Conservation (phyloP, 2,329 filamentous ascomycete species). For the Endoconidiophora polonica region DNA sequence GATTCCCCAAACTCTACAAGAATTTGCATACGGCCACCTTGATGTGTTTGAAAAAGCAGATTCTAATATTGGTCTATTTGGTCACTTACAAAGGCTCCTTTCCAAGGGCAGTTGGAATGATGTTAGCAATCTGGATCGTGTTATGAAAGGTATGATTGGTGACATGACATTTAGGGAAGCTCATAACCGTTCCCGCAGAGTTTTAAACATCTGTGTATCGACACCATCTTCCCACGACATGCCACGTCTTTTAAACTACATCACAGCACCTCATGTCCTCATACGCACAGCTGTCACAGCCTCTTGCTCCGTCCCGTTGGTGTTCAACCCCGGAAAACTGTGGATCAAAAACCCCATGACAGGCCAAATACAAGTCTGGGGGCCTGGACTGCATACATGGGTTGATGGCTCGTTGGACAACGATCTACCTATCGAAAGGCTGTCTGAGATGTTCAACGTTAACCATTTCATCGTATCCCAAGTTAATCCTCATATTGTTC, state of each 20-base stretch:
- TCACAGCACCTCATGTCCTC: slow-evolving; percentile 84
- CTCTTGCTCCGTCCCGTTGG: slow-evolving; percentile 77
- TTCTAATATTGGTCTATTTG: slow-evolving; percentile 34
- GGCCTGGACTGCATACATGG: slow-evolving; percentile 68
- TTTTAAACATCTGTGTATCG: slow-evolving; percentile 88
- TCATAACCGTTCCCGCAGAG: slow-evolving; percentile 81
- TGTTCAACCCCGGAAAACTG: slow-evolving; percentile 65
- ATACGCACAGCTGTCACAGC: slow-evolving; percentile 96
- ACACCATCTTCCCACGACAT: slow-evolving; percentile 76
- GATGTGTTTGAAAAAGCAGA: slow-evolving; percentile 54
- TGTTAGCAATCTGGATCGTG: slow-evolving; percentile 61
- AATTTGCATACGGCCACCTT: slow-evolving; percentile 65
- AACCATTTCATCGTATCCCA: slow-evolving; percentile 97
- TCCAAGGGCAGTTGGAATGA: slow-evolving; percentile 78
- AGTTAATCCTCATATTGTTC: slow-evolving; percentile 85
- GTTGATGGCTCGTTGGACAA: slow-evolving; percentile 94
- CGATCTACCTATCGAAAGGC: slow-evolving; percentile 74
- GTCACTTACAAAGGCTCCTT: slow-evolving; percentile 54
- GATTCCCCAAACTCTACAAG: slow-evolving; percentile 49
- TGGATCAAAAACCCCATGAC: slow-evolving; percentile 75
- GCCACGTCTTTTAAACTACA: slow-evolving; percentile 74
- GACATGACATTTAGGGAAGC: slow-evolving; percentile 92
- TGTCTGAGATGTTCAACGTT: slow-evolving; percentile 93
- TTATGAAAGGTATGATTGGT: slow-evolving; percentile 67
- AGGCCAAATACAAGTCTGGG: slow-evolving; percentile 65